phyloP scores from a whole-genome alignment of 768 basidiomycete species.

The Boletus vinaceobasis region DNA sequence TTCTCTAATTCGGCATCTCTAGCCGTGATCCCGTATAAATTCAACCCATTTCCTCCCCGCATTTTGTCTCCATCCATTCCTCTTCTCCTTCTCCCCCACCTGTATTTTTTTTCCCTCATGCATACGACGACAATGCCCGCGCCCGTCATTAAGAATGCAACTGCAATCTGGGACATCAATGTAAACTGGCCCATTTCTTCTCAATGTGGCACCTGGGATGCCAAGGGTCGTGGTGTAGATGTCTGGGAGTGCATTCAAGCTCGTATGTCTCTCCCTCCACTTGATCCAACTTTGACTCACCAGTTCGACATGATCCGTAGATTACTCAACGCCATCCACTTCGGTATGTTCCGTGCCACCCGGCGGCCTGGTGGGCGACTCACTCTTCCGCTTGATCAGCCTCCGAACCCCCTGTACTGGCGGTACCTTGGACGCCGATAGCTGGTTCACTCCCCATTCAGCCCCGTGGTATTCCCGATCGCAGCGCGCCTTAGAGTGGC shows the following conservation, averaged over 20 bases:
- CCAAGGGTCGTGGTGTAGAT: slow-evolving; percentile 61
- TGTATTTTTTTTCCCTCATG: slow-evolving; percentile 9
- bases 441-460: background rate
- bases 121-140: slow-evolving; percentile 23
- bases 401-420: slow-evolving; percentile 44
- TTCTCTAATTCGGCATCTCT: slow-evolving; percentile 27
- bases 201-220: slow-evolving; percentile 73
- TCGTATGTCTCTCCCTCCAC: slow-evolving; percentile 40
- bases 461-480: slow-evolving; percentile 6
- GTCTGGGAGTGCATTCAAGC: slow-evolving; percentile 73
- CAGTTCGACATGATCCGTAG: slow-evolving; percentile 32
- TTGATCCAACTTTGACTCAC: slow-evolving; percentile 1
- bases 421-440: slow-evolving; percentile 47
- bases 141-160: slow-evolving; percentile 56
- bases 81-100: background rate
- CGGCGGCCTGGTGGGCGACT: background rate
- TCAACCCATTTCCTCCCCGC: slow-evolving; percentile 8
- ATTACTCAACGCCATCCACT: slow-evolving; percentile 57
- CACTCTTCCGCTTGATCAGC: slow-evolving; percentile 26
- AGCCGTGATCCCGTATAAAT: slow-evolving; percentile 29
- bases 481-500: background rate
- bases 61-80: slow-evolving; percentile 7
- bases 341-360: slow-evolving; percentile 22
- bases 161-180: slow-evolving; percentile 68
- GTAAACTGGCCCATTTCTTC: slow-evolving; percentile 60